phyloP scores from a whole-genome alignment of 164 flowering plant species.

The Vitis labrusca region DNA sequence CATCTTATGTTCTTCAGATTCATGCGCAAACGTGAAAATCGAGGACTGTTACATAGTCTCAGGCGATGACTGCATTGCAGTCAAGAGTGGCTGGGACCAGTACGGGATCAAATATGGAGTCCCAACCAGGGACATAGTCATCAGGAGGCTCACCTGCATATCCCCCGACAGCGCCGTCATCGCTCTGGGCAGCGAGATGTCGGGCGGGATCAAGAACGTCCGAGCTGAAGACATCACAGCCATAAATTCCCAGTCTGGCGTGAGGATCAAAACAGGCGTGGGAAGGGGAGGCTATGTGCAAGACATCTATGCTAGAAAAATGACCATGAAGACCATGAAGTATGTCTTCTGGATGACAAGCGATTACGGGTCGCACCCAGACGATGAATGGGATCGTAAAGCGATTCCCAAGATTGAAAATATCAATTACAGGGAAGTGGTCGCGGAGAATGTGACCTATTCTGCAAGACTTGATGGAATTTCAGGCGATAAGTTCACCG shows the following conservation, averaged over 20 bases:
- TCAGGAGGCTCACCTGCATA: conserved; percentile 69
- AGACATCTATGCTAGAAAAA: conserved; percentile 49
- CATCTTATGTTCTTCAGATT: conserved; percentile 34
- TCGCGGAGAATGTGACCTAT: conserved; percentile 59
- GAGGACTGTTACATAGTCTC: conserved; percentile 74
- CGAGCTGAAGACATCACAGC: conserved; percentile 62
- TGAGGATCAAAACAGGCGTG: conserved; percentile 63
- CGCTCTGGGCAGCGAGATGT: conserved; percentile 93
- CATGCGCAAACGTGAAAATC: conserved; percentile 58
- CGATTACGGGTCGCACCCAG: conserved; percentile 54
- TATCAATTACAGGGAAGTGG: conserved; percentile 57
- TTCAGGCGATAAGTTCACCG: conserved; percentile 41
- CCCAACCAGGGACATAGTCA: conserved; percentile 57
- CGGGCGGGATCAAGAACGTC: conserved; percentile 73
- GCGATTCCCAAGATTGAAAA: conserved; percentile 52
- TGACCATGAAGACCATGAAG: conserved; percentile 68
- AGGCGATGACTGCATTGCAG: conserved; percentile 82
- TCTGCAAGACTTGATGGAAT: conserved; percentile 62
- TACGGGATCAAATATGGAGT: conserved; percentile 61
- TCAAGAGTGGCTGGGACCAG: conserved; percentile 80
- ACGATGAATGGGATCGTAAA: conserved; percentile 45
- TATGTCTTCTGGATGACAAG: conserved; percentile 83
- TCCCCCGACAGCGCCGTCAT: conserved; percentile 75
- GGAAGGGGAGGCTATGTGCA: conserved; percentile 75
- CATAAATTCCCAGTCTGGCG: conserved; percentile 56